phyloP scores from a whole-genome alignment of 106 monocot species.

The Dioscorea dumetorum region DNA sequence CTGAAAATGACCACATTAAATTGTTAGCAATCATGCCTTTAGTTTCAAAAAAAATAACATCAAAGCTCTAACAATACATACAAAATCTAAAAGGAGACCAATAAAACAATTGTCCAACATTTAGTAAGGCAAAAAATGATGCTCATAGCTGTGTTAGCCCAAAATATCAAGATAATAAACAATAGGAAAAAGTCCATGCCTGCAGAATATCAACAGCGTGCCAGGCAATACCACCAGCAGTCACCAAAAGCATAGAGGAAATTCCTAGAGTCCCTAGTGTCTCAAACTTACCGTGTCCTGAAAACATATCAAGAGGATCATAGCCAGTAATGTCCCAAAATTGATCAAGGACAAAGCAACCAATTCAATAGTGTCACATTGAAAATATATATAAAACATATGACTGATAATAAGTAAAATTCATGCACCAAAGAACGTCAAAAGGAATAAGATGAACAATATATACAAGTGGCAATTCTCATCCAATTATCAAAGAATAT shows the following conservation, averaged over 20 bases:
- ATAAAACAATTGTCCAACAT: neutral
- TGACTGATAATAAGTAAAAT: too few relatives aligned
- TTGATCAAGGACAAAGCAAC: too few relatives aligned
- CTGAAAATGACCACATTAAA: slow-evolving; percentile 39
- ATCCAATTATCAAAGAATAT: too few relatives aligned
- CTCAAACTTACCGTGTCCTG: slow-evolving; percentile 99
- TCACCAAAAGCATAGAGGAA: slow-evolving; percentile 85
- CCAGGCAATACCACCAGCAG: slow-evolving; percentile 94
- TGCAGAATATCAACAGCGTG: slow-evolving; percentile 86
- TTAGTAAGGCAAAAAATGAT: neutral
- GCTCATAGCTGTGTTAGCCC: neutral
- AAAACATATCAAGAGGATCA: slow-evolving; percentile 1
- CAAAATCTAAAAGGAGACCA: neutral
- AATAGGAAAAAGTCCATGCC: slow-evolving; percentile 19
- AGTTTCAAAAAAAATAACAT: neutral
- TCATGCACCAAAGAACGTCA: too few relatives aligned
- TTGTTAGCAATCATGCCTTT: slow-evolving; percentile 1
- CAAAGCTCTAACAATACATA: neutral
- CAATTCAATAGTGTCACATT: too few relatives aligned
- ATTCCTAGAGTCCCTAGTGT: slow-evolving; percentile 86
- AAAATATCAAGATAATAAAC: neutral
- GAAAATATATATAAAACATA: too few relatives aligned
- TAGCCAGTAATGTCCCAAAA: too few relatives aligned
- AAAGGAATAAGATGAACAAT: too few relatives aligned
- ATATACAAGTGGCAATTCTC: too few relatives aligned